phyloP scores from a whole-genome alignment of 352 stramenopile species.

The Phytopythium delawarense region DNA sequence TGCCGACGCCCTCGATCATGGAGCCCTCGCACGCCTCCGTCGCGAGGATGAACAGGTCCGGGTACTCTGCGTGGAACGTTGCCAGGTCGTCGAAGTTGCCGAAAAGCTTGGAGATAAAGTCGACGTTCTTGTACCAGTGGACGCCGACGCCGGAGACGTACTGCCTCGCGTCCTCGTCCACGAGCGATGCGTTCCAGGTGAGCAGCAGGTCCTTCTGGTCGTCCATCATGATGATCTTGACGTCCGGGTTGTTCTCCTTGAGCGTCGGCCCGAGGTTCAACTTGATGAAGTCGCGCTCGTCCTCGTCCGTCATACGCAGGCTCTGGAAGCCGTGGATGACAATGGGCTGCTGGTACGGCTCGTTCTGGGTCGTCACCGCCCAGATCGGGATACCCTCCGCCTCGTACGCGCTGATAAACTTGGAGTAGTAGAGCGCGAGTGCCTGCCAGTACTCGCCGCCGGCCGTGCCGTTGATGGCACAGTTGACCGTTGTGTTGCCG shows the following conservation, averaged over 20 bases:
- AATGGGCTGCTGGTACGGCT: slow-evolving; percentile 44
- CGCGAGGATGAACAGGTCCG: slow-evolving; percentile 75
- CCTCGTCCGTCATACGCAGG: slow-evolving; percentile 29
- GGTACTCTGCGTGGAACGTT: slow-evolving; percentile 48
- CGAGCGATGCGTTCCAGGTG: slow-evolving; percentile 35
- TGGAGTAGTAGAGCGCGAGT: slow-evolving; percentile 82
- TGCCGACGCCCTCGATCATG: slow-evolving; percentile 28
- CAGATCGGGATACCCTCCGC: slow-evolving; percentile 75
- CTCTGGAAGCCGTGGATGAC: slow-evolving; percentile 40
- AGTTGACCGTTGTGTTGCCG: slow-evolving; percentile 28
- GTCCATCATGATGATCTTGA: slow-evolving; percentile 84
- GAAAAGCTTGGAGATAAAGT: slow-evolving; percentile 33
- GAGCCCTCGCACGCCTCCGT: slow-evolving; percentile 77
- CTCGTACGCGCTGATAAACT: slow-evolving; percentile 83
- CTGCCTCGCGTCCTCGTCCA: slow-evolving; percentile 43
- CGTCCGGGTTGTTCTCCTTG: slow-evolving; percentile 39
- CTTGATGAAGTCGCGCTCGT: slow-evolving; percentile 69
- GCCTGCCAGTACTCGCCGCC: slow-evolving; percentile 59
- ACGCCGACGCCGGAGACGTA: slow-evolving; percentile 83
- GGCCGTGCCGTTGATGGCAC: slow-evolving; percentile 37
- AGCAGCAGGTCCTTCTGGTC: slow-evolving; percentile 74
- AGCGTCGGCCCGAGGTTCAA: slow-evolving; percentile 70
- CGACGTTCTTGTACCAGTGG: slow-evolving; percentile 83
- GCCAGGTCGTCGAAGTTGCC: slow-evolving; percentile 49
- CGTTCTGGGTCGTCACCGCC: slow-evolving; percentile 84